Conservation (phyloP, 2,329 filamentous ascomycete genomes). For the Hymenoscyphus occultus region DNA sequence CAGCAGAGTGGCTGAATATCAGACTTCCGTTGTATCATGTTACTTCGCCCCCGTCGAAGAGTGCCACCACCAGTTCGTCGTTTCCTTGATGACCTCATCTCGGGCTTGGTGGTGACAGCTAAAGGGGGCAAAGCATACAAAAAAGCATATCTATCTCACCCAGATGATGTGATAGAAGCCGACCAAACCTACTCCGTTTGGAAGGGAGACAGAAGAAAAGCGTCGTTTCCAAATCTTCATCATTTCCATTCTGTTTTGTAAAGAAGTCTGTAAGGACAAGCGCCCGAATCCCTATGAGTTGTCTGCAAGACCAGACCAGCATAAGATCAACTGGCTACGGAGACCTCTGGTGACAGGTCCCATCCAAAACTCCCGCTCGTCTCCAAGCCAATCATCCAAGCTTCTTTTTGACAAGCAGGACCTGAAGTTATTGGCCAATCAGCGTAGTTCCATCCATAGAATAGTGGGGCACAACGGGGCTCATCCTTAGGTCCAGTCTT, state of each 20-base stretch:
- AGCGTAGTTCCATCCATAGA: neutral
- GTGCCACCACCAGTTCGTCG: neutral
- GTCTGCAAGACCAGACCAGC: neutral
- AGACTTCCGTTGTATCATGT: constrained; percentile 7
- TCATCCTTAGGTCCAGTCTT: neutral
- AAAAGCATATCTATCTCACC: neutral
- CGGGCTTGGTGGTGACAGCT: neutral
- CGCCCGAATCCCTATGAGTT: neutral
- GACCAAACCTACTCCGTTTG: neutral
- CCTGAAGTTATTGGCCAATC: neutral
- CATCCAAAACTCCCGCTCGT: no score
- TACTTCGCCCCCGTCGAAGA: neutral
- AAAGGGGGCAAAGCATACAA: neutral
- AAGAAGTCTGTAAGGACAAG: neutral
- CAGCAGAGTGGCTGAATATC: neutral
- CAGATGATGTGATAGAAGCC: neutral
- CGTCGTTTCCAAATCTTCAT: neutral
- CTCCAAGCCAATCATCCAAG: no score
- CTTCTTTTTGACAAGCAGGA: no score
- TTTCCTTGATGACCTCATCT: constrained; percentile 4
- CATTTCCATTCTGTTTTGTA: neutral
- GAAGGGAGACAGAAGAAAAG: neutral
- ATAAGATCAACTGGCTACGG: neutral
- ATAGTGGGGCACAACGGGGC: neutral
- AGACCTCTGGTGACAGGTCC: neutral